Evolutionary conservation across 257 asterid genomes (phyloP), one percentile per base, ranked within the genome.

Genomic region (Fraxinus americana): DNA sequence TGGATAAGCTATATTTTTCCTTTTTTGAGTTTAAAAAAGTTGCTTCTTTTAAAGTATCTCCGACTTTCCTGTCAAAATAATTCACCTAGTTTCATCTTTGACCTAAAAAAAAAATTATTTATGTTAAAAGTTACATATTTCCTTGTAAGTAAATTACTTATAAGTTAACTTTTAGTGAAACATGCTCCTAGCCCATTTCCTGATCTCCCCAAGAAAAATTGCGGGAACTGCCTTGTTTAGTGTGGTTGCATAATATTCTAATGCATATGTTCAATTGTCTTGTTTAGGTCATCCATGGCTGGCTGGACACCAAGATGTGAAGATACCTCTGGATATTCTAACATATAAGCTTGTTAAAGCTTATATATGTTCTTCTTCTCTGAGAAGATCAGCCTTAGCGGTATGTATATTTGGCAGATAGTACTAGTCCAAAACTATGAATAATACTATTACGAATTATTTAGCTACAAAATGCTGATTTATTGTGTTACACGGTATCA

Each of bases 251-350:
- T 63, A 27, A 61, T 63, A 63, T 10, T 63, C 69, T 63, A 27
- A 63, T 63, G 69, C 19, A 27, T 63, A 27, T 1, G 7, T 66
- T 48, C 41, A 4, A 75, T 30, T 80, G 50, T 81, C 23, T 1
- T 86, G 76, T 81, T 61, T 76, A 96, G 98, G 97, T 90, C 99
- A 96, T 87, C 98, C 99, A 7, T 96, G 99, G 99, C 83, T 96
- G 81, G 88, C 90, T 50, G 96, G 93, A 34, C 86, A 85, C 79
- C 96, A 91, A 1, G 98, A 93, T 21, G 81, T 82, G 86, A 96
- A 91, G 84, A 91, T 92, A 77, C 96, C 98, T 72, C 84, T 96
- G 87, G 99, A 96, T 84, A 84, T 92, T 96, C 87, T 90, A 81
- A 83, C 86, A 69, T 93, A 81, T 83, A 92, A 89, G 97, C 94